These are phyloP conservation scores for Agrocybe praecox DNA, from an alignment of 768 basidiomycete species.

Conservation along the genomic window DNA sequence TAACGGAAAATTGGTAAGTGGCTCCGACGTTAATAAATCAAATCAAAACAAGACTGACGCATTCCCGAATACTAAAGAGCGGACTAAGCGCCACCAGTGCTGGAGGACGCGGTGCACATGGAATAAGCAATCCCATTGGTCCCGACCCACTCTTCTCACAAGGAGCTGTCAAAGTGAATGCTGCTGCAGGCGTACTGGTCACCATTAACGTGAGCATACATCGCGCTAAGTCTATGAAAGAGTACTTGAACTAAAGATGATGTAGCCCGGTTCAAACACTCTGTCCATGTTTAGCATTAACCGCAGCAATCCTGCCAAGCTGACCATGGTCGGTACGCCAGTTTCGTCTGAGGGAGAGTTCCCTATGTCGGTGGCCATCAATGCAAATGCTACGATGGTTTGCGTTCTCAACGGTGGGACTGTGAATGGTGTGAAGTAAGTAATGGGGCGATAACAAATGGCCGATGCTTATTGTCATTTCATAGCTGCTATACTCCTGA, in stretches of 20 bases:
- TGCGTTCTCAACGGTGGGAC: conserved; percentile 47
- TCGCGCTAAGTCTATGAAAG: too few species aligned
- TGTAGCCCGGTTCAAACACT: conserved; percentile 50
- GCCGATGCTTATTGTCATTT: background rate
- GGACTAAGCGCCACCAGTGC: conserved; percentile 5
- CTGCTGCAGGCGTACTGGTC: conserved; percentile 3
- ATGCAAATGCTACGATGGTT: conserved; percentile 26
- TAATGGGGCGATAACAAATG: background rate
- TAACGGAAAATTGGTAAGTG: conserved; percentile 6
- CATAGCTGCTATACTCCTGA: conserved; percentile 47
- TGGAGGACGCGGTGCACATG: conserved; percentile 6
- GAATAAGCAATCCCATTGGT: background rate
- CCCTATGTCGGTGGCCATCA: conserved; percentile 47
- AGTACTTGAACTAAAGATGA: background rate
- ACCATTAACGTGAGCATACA: background rate
- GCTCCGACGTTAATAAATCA: background rate
- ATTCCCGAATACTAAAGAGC: background rate
- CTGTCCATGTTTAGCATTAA: conserved; percentile 42
- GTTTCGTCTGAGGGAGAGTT: conserved; percentile 51
- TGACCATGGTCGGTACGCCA: conserved; percentile 45
- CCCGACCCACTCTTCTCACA: conserved; percentile 12
- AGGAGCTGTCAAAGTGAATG: conserved; percentile 5
- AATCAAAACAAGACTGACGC: background rate
- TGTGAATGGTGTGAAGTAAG: conserved; percentile 38
- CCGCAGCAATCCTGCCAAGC: conserved; percentile 40